Percentiles rank a stretch among this genome's conserved stretches.
Conservation (phyloP, 164 flowering plant genomes). For the Kalanchoe fedtschenkoi region DNA sequence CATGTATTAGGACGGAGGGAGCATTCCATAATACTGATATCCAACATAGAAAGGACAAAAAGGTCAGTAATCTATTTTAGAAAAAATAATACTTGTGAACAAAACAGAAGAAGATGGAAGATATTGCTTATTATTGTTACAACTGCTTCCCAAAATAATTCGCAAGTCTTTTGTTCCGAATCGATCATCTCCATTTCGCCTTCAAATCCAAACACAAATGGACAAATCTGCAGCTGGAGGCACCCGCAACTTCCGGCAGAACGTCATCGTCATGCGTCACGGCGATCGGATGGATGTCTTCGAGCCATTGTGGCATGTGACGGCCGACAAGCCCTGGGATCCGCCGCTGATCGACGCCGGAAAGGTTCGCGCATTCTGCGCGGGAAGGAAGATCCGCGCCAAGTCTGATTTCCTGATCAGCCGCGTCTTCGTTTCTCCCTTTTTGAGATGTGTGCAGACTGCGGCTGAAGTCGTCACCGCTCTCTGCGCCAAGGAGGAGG, state of each 20-base stretch:
- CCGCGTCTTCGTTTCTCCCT: conserved; percentile 75
- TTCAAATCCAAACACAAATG: too few species aligned
- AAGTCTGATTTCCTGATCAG: conserved; percentile 37
- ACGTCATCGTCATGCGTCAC: conserved; percentile 83
- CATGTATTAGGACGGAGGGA: too few species aligned
- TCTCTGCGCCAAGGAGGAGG: conserved; percentile 31
- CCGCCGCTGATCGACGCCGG: conserved; percentile 58
- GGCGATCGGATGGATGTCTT: conserved; percentile 73
- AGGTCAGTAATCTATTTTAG: too few species aligned
- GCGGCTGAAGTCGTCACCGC: conserved; percentile 50
- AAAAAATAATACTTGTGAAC: too few species aligned
- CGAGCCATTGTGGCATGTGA: conserved; percentile 50
- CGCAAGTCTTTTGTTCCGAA: too few species aligned
- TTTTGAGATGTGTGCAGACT: conserved; percentile 70
- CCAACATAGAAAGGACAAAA: too few species aligned
- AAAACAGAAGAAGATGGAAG: too few species aligned
- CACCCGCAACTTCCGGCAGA: conserved; percentile 21
- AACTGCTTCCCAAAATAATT: too few species aligned
- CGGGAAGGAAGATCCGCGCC: conserved; percentile 36
- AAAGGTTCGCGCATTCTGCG: conserved; percentile 37
- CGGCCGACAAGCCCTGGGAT: conserved; percentile 67
- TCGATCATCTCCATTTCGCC: too few species aligned
- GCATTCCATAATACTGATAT: too few species aligned
- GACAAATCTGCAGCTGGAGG: neutral
- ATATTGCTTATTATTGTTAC: too few species aligned